phyloP scores from a whole-genome alignment of 257 asterid species.

The Solanum corneliomulleri region DNA sequence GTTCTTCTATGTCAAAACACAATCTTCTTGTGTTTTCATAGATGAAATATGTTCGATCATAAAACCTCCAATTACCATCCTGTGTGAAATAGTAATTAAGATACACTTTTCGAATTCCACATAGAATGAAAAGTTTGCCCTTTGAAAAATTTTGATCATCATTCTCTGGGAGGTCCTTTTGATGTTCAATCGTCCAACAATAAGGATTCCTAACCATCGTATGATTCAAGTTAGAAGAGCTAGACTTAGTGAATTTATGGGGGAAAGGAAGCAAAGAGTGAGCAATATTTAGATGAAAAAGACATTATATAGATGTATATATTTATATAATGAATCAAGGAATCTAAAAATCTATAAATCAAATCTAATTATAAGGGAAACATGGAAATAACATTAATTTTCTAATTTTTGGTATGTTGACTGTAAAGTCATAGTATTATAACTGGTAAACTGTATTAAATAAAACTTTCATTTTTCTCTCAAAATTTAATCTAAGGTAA shows the following conservation, averaged over 20 bases:
- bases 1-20: neutral
- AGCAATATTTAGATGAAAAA: neutral
- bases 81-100: neutral
- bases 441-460: no score
- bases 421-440: neutral
- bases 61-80: neutral
- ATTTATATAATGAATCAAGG: no score
- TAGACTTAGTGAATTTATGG: neutral
- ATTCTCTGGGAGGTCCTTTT: neutral
- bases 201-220: neutral
- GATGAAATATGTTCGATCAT: neutral
- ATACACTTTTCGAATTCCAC: neutral
- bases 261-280: neutral
- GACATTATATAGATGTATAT: neutral
- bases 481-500: neutral
- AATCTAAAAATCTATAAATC: neutral
- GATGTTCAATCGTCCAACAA: neutral
- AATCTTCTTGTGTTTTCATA: neutral
- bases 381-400: neutral
- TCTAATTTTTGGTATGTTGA: neutral
- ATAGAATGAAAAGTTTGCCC: neutral
- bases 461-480: neutral
- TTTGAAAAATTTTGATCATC: neutral
- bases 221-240: neutral
- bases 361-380: neutral